Evolutionary conservation across 139 green algal genomes (phyloP), one percentile per base, ranked within the genome.

Genomic region (Zygnema circumcarinatum): DNA sequence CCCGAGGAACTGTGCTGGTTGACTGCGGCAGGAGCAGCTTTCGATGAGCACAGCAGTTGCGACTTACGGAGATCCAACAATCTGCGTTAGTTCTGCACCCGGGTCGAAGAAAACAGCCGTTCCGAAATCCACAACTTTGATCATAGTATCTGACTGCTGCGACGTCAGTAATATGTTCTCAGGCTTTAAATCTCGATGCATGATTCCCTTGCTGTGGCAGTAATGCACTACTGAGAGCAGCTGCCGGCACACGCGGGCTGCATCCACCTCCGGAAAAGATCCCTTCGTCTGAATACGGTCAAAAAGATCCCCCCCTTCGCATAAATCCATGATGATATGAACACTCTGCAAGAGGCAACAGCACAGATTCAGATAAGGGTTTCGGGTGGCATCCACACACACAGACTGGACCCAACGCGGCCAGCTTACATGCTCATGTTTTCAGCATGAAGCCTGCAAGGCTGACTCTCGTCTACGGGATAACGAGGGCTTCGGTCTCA

Each of bases 81-180:
- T 1, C n/a, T n/a, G n/a, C n/a, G n/a, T n/a, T n/a, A n/a, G n/a
- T n/a, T n/a, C n/a, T n/a, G n/a, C n/a, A 83, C 94, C 94, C 1
- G 74, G 74, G 87, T 96, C 97, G 90, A 96, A 79, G 69, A 98
- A 99, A 2, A 93, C 83, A 29, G 92, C 95, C 38, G 98, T 92
- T 29, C 96, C 96, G 91, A 98, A 98, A 88, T 98, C 96, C 16
- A 95, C 98, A 68, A 96, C 93, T 92, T 98, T 98, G 76, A 99
- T 92, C 79, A 92, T 75, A 0, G 94, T 82, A 20, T 94, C 53
- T 1, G 90, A 78, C 0, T 76, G 54, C 79, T 95, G 95, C 88
- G 72, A 93, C 2, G 93, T 95, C 36, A 99, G 93, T 88, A 99
- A 89, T 88, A 99, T 98, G 93, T 99, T 99, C 88, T 99, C 97